Conservation (phyloP, 2,329 filamentous ascomycete species). For the Cercospora sesami region DNA sequence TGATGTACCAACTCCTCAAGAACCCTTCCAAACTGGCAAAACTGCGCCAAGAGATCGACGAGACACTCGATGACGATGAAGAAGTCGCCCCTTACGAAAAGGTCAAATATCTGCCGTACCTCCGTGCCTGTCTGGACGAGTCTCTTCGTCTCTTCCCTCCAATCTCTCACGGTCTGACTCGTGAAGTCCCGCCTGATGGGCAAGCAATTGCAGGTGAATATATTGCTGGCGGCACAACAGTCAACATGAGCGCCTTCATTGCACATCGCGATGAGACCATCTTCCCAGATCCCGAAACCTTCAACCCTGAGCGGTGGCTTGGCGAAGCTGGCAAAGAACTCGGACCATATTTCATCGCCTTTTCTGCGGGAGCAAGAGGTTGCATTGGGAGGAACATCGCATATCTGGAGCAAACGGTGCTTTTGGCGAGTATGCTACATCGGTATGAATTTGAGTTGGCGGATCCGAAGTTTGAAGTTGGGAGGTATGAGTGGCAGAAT, state of each 20-base stretch:
- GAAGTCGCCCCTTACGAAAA: slow-evolving; percentile 41
- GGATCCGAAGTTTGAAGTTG: slow-evolving; percentile 39
- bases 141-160: slow-evolving; percentile 25
- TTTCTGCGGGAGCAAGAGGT: slow-evolving; percentile 40
- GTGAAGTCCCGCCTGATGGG: slow-evolving; percentile 22
- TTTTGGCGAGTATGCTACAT: slow-evolving; percentile 36
- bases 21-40: slow-evolving; percentile 40
- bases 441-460: slow-evolving; percentile 44
- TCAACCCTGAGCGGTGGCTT: slow-evolving; percentile 26
- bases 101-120: slow-evolving; percentile 29
- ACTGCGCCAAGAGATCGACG: slow-evolving; percentile 26
- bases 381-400: slow-evolving; percentile 41
- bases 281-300: slow-evolving; percentile 25
- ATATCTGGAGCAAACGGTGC: slow-evolving; percentile 35
- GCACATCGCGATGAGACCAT: slow-evolving; percentile 39
- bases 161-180: slow-evolving; percentile 23
- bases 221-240: slow-evolving; percentile 21
- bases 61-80: slow-evolving; percentile 48
- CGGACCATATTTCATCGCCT: slow-evolving; percentile 29
- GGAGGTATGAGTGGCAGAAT: slow-evolving; percentile 43
- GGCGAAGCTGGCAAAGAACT: slow-evolving; percentile 27
- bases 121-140: slow-evolving; percentile 26
- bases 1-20: slow-evolving; percentile 43
- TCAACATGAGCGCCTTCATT: slow-evolving; percentile 25
- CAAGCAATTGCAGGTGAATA: slow-evolving; percentile 23